A percentile compares a stretch with the other conserved stretches of the same genome.
Conservation (phyloP, 768 basidiomycete species). For the Amanita phalloides region DNA sequence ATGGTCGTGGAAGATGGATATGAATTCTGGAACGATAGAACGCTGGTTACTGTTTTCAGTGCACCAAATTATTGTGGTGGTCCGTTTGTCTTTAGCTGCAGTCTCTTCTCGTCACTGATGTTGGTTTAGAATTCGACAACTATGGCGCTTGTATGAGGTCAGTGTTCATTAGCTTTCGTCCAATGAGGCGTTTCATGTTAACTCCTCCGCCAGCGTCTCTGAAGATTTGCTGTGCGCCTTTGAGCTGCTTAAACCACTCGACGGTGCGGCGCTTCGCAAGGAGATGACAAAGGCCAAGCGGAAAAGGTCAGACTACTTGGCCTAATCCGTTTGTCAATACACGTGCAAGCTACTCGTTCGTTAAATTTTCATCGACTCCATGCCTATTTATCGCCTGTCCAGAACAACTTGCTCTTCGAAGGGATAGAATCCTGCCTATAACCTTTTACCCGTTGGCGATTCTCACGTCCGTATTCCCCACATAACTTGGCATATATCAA, state of each 20-base stretch:
- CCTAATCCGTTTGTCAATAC: not conserved
- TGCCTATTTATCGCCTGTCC: conserved; percentile 5
- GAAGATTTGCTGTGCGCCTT: conserved; percentile 97
- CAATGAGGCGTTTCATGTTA: conserved; percentile 4
- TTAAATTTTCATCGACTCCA: not conserved
- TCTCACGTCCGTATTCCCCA: not conserved
- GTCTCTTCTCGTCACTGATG: conserved; percentile 10
- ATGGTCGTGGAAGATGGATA: conserved; percentile 99
- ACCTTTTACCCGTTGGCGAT: not conserved
- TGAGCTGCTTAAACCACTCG: conserved; percentile 91
- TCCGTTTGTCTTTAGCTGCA: conserved; percentile 29
- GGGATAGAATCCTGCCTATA: conserved; percentile 1
- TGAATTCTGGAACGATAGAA: conserved; percentile 99
- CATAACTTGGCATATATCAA: not conserved
- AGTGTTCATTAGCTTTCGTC: conserved; percentile 9
- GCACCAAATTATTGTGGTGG: conserved; percentile 96
- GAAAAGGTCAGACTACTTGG: conserved; percentile 59
- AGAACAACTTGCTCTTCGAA: not conserved
- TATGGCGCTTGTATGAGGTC: conserved; percentile 94
- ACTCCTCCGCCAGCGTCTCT: conserved; percentile 54
- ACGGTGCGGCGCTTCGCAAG: conserved; percentile 89
- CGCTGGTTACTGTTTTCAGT: conserved; percentile 96
- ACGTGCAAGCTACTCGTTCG: conserved; percentile 5
- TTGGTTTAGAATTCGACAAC: conserved; percentile 74
- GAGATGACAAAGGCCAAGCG: conserved; percentile 99